Conservation (phyloP, 257 asterid genomes). For the Solanum bukasovii region DNA sequence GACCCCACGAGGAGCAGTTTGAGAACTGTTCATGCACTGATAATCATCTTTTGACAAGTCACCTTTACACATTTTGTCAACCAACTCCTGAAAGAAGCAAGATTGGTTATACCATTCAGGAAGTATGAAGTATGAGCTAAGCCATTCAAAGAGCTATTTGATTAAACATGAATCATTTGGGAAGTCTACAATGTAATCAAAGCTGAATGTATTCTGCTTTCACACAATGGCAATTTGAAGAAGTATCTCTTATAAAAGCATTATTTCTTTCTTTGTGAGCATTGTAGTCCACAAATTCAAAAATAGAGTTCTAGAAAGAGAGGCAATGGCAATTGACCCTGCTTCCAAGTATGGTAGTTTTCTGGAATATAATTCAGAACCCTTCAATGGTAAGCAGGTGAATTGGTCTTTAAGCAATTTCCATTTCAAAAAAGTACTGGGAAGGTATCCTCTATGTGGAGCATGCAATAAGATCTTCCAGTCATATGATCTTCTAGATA, state of each 20-base stretch:
- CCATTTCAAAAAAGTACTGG: neutral
- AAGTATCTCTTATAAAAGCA: neutral
- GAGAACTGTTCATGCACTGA: conserved; percentile 54
- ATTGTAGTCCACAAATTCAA: neutral
- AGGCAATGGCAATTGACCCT: neutral
- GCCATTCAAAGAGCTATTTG: neutral
- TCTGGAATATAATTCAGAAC: neutral
- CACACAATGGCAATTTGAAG: neutral
- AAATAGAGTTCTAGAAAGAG: neutral
- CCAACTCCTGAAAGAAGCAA: conserved; percentile 42
- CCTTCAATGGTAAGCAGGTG: neutral
- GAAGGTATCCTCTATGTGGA: neutral
- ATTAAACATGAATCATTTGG: neutral
- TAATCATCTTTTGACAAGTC: conserved; percentile 73
- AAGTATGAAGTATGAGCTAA: neutral
- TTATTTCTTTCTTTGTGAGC: neutral
- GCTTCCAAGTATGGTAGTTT: neutral
- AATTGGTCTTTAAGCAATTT: neutral
- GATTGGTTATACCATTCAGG: neutral
- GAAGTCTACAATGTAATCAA: neutral
- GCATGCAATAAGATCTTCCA: neutral
- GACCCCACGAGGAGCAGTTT: conserved; percentile 14
- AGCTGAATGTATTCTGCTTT: neutral
- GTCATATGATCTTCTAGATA: neutral
- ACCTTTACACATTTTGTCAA: conserved; percentile 74